Evolutionary conservation across 192 early-diverging fungal species (phyloP).

Genomic region (Rhizoclosmatium globosum): DNA sequence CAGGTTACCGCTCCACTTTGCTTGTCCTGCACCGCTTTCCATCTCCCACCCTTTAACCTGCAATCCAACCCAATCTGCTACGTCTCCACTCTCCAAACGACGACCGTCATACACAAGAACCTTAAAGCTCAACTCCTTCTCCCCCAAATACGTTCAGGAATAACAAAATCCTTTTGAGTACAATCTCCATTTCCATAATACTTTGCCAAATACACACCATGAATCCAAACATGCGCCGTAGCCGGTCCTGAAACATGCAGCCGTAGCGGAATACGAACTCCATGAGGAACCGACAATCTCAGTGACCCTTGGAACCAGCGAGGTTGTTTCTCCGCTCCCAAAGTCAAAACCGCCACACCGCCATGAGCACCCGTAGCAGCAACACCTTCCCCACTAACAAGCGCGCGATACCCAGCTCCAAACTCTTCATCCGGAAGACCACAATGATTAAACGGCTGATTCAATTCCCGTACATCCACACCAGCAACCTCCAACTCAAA

Average conservation of each 20-base stretch:
- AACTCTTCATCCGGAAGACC: conserved; percentile 78
- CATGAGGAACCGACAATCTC: conserved; percentile 6
- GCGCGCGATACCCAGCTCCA: conserved; percentile 38
- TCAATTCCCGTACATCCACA: conserved; percentile 73
- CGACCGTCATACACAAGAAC: conserved; percentile 35
- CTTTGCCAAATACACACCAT: conserved; percentile 71
- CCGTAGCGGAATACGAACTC: conserved; percentile 64
- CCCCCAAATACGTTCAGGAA: conserved; percentile 42
- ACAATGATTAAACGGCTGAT: conserved; percentile 66
- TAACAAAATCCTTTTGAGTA: conserved; percentile 75
- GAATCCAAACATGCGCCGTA: conserved; percentile 74
- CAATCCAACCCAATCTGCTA: conserved; percentile 36
- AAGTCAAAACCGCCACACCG: neutral
- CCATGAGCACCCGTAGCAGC: neutral
- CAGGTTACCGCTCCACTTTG: conserved; percentile 17
- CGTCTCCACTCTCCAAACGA: neutral
- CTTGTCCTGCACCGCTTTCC: conserved; percentile 36
- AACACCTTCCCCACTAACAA: conserved; percentile 29
- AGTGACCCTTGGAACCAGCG: conserved; percentile 55
- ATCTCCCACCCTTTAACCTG: conserved; percentile 40
- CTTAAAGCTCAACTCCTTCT: conserved; percentile 14
- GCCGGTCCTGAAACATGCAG: conserved; percentile 72
- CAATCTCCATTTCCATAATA: conserved; percentile 75
- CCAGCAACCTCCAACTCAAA: conserved; percentile 75
- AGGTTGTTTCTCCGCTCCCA: conserved; percentile 6